Percentiles rank a stretch among this genome's conserved stretches.
Evolutionary conservation across 2,329 filamentous ascomycete genomes (phyloP).

Genomic region (Penicillium sp.): DNA sequence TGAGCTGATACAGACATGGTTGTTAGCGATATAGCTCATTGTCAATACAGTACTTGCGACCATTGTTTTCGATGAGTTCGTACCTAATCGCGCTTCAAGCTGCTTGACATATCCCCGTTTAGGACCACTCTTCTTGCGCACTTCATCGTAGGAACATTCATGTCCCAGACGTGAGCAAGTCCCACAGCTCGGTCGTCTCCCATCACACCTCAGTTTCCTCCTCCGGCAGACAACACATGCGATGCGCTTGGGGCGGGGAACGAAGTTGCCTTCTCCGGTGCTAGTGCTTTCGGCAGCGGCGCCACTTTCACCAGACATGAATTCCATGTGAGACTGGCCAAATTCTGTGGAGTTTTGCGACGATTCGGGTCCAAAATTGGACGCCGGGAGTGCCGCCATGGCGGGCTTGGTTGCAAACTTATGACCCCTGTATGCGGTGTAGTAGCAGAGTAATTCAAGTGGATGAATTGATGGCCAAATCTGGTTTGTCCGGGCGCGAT

Average conservation of each 20-base stretch:
- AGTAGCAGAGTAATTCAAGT: conserved; percentile 13
- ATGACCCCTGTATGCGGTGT: not conserved
- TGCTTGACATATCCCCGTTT: conserved; percentile 95
- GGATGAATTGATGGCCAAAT: conserved; percentile 8
- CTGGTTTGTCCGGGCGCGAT: conserved; percentile 8
- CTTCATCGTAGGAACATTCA: conserved; percentile 86
- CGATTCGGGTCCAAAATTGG: conserved; percentile 15
- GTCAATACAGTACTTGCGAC: not conserved
- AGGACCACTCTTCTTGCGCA: conserved; percentile 88
- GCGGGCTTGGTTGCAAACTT: conserved; percentile 9
- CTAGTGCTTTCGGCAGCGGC: conserved; percentile 34
- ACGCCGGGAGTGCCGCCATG: conserved; percentile 22
- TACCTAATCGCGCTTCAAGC: conserved; percentile 87
- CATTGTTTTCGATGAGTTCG: conserved; percentile 35
- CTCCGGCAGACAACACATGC: conserved; percentile 93
- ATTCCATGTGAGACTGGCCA: conserved; percentile 14
- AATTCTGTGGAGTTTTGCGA: conserved; percentile 32
- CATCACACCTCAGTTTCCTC: conserved; percentile 88
- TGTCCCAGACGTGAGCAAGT: conserved; percentile 86
- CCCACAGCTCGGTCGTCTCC: conserved; percentile 77
- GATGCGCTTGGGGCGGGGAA: conserved; percentile 84
- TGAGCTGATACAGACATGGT: conserved; percentile 61
- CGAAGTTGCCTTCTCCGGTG: conserved; percentile 54
- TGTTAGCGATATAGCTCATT: conserved; percentile 15
- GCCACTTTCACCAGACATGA: conserved; percentile 19